Percentiles rank a stretch among this genome's conserved stretches.
These are phyloP conservation scores for Auxenochlorella pyrenoidosa DNA, from an alignment of 139 green algal species.

Conservation along the genomic window DNA sequence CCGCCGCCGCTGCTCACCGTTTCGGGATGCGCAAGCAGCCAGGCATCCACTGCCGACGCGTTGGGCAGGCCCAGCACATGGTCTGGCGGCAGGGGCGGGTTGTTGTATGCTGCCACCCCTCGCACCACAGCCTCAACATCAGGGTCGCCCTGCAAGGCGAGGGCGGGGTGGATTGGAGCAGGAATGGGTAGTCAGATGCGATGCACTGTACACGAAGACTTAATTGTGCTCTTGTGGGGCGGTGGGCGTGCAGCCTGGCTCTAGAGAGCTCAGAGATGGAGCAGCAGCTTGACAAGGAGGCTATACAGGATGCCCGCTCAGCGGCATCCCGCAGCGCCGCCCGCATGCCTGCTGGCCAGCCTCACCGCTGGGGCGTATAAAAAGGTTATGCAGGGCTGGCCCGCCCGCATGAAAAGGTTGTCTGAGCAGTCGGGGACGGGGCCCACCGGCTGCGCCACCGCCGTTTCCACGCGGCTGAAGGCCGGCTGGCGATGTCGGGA, in stretches of 20 bases:
- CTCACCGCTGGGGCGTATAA: constrained; percentile 49
- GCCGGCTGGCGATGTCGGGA: constrained; percentile 35
- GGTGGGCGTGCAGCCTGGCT: not conserved
- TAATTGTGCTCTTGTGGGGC: no score
- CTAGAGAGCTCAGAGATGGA: not conserved
- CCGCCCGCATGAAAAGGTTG: constrained; percentile 56
- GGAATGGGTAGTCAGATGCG: no score
- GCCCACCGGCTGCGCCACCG: constrained; percentile 9
- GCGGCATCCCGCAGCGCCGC: no score
- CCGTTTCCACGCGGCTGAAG: not conserved
- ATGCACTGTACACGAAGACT: no score
- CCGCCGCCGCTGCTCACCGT: not conserved
- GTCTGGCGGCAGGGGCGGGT: constrained; percentile 35
- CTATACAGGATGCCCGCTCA: no score
- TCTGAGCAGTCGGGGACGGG: constrained; percentile 48
- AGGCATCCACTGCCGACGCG: constrained; percentile 58
- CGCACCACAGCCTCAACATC: constrained; percentile 44
- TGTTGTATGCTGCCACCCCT: constrained; percentile 36
- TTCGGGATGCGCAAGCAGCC: constrained; percentile 64
- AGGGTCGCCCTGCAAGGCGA: constrained; percentile 13
- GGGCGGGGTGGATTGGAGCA: no score
- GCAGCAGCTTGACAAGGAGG: no score
- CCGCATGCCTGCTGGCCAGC: not conserved
- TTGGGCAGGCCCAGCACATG: constrained; percentile 37
- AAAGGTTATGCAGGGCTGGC: constrained; percentile 47